Base-by-base conservation (phyloP, 2,329 filamentous ascomycete genomes). In the Stachybotrys elegans region DNA sequence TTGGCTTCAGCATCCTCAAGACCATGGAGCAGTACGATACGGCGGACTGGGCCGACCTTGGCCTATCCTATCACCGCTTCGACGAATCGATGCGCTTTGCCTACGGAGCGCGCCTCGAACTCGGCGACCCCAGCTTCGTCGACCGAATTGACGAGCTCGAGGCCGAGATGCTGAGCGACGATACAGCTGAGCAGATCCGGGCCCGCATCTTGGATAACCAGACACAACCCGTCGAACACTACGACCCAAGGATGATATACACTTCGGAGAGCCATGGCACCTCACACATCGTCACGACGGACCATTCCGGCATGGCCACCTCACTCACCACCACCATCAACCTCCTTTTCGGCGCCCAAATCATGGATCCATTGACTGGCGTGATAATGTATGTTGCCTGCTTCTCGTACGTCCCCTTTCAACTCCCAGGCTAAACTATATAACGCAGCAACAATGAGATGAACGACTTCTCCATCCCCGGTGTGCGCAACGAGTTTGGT, bases 51-150 rank as follows among this genome's bases (percentile, higher is more conserved):
- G 47, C 63, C 11, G 68, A 78, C 35, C 62, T 64, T 17, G 83
- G 88, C 53, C 68, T 94, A 1, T 88, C 83, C 29, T 84, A 84
- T 1, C 93, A 97, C 65, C 80, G 87, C 13, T 76, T 95, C 51
- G 81, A 89, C 57, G 93, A 97, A 71, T 86, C 90, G 12, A 88
- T 95, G 69, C 79, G 89, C 19, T 97, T 95, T 61, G 90, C 81
- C 3, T 97, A 96, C 60, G 90, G 84, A 4, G 71, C 85, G 54
- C 82, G 90, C 45, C 75, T 81, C n/a, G 75, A 83, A 22, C 76
- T 97, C 0, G 92, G 90, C 5, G 93, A 97, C 61, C 93, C 92
- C 0, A 71, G 69, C 2, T 95, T 85, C 59, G 78, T 94, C 4
- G 52, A 72, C 1, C 78, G 79, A 22, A 69, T 92, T 41, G 66